These are phyloP conservation scores for Amaranthus tricolor DNA, from an alignment of 179 eudicot genomes.

Conservation along the genomic window DNA sequence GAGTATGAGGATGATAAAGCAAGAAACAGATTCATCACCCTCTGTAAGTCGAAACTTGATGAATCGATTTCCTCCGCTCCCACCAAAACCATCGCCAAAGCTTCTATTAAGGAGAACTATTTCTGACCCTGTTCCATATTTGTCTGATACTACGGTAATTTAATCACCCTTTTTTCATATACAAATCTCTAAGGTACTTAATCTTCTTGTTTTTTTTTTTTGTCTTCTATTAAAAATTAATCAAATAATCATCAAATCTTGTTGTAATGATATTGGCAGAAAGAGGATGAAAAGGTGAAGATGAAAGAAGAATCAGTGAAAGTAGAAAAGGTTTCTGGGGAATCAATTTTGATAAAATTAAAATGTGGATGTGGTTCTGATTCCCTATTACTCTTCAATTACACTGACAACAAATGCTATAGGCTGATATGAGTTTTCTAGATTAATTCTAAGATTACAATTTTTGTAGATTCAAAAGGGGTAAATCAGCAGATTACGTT, in stretches of 20 bases:
- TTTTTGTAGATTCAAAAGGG: too few relatives aligned
- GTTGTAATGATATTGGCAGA: background rate
- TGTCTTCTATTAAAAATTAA: background rate
- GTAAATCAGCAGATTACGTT: too few relatives aligned
- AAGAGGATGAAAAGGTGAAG: background rate
- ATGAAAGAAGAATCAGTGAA: background rate
- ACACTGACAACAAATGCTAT: constrained; percentile 19
- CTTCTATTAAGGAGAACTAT: constrained; percentile 14
- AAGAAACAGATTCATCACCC: background rate
- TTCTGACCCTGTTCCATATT: constrained; percentile 14
- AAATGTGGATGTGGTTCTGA: constrained; percentile 21
- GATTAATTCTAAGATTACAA: too few relatives aligned
- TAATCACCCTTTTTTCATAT: background rate
- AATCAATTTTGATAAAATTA: constrained; percentile 16
- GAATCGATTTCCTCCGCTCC: constrained; percentile 16
- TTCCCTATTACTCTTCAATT: constrained; percentile 11
- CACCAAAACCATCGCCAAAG: constrained; percentile 6
- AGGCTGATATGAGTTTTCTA: constrained; percentile 7
- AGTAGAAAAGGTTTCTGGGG: constrained; percentile 16
- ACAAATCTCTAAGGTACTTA: too few relatives aligned
- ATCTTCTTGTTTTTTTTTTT: background rate
- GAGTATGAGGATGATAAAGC: background rate
- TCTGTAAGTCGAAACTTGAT: background rate
- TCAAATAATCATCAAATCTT: background rate
- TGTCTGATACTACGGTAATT: background rate